Evolutionary conservation across 2,329 filamentous ascomycete species (phyloP), one percentile per base, ranked within the genome.

Genomic region (Diaporthe citrichinensis): DNA sequence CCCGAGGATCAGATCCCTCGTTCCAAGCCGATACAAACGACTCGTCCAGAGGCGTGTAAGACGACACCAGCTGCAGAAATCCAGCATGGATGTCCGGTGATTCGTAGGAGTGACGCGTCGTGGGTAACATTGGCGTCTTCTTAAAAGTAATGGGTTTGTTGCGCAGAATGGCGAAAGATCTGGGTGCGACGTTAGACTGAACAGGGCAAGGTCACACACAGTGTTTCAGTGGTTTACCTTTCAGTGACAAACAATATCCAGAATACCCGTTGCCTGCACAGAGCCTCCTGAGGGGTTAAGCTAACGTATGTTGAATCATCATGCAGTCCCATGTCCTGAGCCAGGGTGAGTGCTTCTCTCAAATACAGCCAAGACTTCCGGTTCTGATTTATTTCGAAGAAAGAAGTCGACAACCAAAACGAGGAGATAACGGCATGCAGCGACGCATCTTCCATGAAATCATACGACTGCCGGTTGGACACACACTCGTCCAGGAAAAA

Each of bases 21-120:
- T 93, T 93, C 91, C 92, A 93, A 0, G 91, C 85, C 15, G 88
- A 87, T 20, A 93, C 87, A 78, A 93, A 93, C 0, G 87, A 89
- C 77, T 92, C 90, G 79, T 93, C 90, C 51, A 93, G 89, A 1
- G 90, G 90, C 46, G 89, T 88, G 81, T 91, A 93, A 20, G 92
- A 88, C 69, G 89, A 87, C 59, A 92, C 89, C 15, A 93, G 85
- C 77, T 91, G 88, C 46, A 90, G 84, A 77, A 93, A 92, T 1
- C 92, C 91, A 15, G 88, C 84, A 41, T 90, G 85, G 73, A 91
- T 88, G 34, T 88, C 87, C 0, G 85, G 84, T 0, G 86, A 83
- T 78, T 92, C 91, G 69, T 88, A 88, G 5, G 87, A 84, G 65
- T 89, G 86, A 80, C 81, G 88, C 81, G 80, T 90, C 79, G 85